Conservation (phyloP, 2,329 filamentous ascomycete genomes). For the Endothia cerciana region DNA sequence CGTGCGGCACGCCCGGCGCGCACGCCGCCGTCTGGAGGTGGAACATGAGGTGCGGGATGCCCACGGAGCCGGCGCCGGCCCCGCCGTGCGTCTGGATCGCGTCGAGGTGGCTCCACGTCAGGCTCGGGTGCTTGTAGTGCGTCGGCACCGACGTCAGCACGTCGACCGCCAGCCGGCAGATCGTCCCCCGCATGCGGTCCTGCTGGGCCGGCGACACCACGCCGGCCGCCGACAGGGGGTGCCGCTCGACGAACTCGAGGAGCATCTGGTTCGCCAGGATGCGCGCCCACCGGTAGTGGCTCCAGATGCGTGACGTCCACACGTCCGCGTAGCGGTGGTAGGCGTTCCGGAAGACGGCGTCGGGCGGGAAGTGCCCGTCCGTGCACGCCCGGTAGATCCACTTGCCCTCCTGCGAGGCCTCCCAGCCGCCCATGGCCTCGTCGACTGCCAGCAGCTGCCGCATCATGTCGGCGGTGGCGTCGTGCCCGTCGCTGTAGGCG, state of each 20-base stretch:
- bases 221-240: conserved; percentile 43
- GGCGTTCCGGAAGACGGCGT: conserved; percentile 53
- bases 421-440: conserved; percentile 44
- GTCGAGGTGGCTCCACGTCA: conserved; percentile 36
- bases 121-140: conserved; percentile 55
- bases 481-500: conserved; percentile 43
- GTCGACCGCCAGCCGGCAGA: conserved; percentile 47
- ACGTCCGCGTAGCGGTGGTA: conserved; percentile 61
- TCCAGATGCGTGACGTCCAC: conserved; percentile 60
- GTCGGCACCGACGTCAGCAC: conserved; percentile 51
- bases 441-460: conserved; percentile 47
- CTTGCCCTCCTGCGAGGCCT: conserved; percentile 38
- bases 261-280: conserved; percentile 57
- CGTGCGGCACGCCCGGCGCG: conserved; percentile 48
- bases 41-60: conserved; percentile 52
- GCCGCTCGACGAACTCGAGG: conserved; percentile 43
- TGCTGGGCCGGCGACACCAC: conserved; percentile 39
- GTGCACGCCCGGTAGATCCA: conserved; percentile 45
- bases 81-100: conserved; percentile 42
- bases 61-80: conserved; percentile 51
- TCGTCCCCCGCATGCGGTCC: conserved; percentile 39
- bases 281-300: conserved; percentile 62
- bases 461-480: conserved; percentile 41
- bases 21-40: conserved; percentile 53
- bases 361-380: conserved; percentile 40